Base-by-base conservation (phyloP, 2,329 filamentous ascomycete species). In the Allantophomopsis lycopodina region DNA sequence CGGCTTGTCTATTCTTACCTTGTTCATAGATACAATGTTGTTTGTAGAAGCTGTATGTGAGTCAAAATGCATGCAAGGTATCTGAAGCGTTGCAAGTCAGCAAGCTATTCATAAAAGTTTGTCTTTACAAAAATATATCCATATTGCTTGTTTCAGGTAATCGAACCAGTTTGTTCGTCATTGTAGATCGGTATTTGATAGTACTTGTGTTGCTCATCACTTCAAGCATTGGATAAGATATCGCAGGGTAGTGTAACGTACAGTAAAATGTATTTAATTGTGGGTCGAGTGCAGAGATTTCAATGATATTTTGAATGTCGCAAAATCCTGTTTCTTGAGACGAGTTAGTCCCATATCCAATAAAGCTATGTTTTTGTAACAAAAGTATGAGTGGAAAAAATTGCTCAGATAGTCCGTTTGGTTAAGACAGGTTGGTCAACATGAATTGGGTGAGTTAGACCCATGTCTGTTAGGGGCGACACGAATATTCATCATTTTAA, bases 401-500 rank as follows among this genome's bases (percentile, higher is more conserved):
- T 10, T 46, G 38, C 58, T 69, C 65, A 69, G 66, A 55, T 49
- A 55, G 65, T 71, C 68, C 66, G 60, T 69, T 72, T 73, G 68
- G 69, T 64, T 60, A 61, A 65, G 68, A 71, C 68, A 62, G 68
- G 69, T 71, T 65, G 58, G 64, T 73, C 69, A 73, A 67, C 69
- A 73, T 63, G 44, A 52, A 54, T 55, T 52, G 47, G 43, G 43
- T 51, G 52, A 47, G 49, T 55, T 49, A 44, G 11, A 28, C 23
- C 23, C 48, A 51, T 49, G 62, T 73, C 68, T 66, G 69, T 67
- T 69, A 70, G 69, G 69, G 69, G 69, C 69, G 69, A 73, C 69
- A 68, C 61, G 56, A 60, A 56, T 60, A 57, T 61, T 73, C 69
- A 73, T 73, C 69, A 73, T 66, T 37, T n/a, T 43, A 34, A 42